Evolutionary conservation across 768 basidiomycete genomes (phyloP).

Genomic region (Leccinum aurantiacum): DNA sequence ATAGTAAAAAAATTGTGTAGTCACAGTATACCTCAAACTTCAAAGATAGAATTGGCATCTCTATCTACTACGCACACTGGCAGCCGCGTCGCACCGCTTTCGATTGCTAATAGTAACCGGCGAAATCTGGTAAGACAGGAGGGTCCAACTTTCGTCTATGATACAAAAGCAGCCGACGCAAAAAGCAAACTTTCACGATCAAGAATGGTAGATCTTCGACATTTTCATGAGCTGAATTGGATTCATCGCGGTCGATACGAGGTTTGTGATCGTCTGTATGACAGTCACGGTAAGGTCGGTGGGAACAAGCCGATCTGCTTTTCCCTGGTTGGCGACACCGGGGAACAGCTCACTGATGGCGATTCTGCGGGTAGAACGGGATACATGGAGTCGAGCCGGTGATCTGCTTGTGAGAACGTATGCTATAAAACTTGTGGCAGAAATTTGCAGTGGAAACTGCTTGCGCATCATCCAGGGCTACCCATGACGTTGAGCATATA

Average conservation of each 20-base stretch:
- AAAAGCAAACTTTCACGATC: conserved; percentile 54
- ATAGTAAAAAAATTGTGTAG: too few species aligned
- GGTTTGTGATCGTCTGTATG: conserved; percentile 77
- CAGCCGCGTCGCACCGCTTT: too few species aligned
- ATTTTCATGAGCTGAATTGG: conserved; percentile 82
- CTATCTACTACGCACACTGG: too few species aligned
- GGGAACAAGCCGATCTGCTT: conserved; percentile 21
- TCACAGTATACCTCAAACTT: too few species aligned
- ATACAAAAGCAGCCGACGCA: background rate
- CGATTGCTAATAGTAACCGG: too few species aligned
- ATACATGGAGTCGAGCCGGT: conserved; percentile 84
- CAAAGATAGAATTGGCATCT: too few species aligned
- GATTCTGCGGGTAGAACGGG: conserved; percentile 85
- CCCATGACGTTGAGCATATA: conserved; percentile 90
- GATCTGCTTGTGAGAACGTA: conserved; percentile 81
- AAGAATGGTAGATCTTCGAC: conserved; percentile 82
- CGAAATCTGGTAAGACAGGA: too few species aligned
- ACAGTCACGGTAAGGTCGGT: conserved; percentile 42
- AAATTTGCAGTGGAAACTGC: conserved; percentile 90
- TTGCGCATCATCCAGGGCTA: conserved; percentile 92
- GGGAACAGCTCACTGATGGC: conserved; percentile 93
- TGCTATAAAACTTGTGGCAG: conserved; percentile 89
- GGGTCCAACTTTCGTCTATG: background rate
- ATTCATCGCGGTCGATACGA: conserved; percentile 88
- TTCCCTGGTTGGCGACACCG: conserved; percentile 43